Evolutionary conservation across 2,329 filamentous ascomycete species (phyloP), one percentile per base, ranked within the genome.

Genomic region (Pseudogymnoascus sp.): DNA sequence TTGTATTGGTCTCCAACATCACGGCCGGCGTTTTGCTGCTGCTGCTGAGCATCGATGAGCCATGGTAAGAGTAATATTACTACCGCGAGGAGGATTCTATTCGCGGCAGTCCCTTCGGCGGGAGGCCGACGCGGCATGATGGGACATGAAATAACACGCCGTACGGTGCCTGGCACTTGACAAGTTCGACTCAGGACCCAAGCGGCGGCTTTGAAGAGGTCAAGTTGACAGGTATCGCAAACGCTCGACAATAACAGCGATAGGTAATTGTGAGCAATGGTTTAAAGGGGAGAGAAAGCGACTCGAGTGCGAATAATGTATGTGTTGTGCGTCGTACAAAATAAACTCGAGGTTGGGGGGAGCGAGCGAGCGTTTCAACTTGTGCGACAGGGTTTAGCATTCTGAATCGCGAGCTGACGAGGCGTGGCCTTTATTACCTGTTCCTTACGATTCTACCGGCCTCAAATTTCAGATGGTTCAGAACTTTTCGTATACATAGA

Each of bases 81-180:
- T 73, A 86, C 79, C 74, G 83, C 82, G 73, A 75, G 82, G 70
- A 70, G 78, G 74, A 72, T 76, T 78, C 70, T 78, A 75, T 74
- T 81, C 72, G 78, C 78, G 75, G 77, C 79, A 77, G 72, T 74
- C 73, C 78, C 81, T 76, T 82, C 81, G 78, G 82, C 82, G 71
- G 81, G 81, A 75, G 84, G 84, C 79, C 84, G 84, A 82, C 83
- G 85, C 80, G 83, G 79, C 84, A 87, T 89, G 66, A 71, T 79
- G 77, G 70, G 69, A 69, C 72, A 60, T 60, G 59, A 38, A 41
- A 60, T 60, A 56, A 56, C 50, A 56, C 50, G 50, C 50, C 50
- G 26, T 56, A 33, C 28, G 28, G 50, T 56, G 50, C 28, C 50
- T 56, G 50, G 16, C 50, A 56, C 10, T 53, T 53, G 50, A 56